phyloP scores from a whole-genome alignment of 2,329 filamentous ascomycete genomes.

The Nakataea oryzae region DNA sequence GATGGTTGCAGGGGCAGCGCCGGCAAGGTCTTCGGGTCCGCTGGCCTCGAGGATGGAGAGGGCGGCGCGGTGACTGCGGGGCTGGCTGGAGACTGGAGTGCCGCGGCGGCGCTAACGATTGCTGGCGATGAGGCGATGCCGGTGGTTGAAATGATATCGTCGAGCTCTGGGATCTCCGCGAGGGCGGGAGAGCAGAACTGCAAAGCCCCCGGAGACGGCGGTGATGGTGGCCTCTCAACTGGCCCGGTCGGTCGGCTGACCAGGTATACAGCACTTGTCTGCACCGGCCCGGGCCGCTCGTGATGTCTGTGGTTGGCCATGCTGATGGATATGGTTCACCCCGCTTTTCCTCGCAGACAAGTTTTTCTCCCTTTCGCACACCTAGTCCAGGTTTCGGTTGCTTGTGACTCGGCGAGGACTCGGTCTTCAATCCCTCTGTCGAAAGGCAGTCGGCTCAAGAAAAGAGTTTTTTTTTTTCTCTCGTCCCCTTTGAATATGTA shows the following conservation, averaged over 20 bases:
- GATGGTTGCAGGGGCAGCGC: constrained; percentile 8
- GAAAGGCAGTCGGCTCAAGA: no score
- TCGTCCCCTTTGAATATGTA: no score
- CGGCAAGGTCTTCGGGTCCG: neutral
- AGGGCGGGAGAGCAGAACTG: constrained; percentile 24
- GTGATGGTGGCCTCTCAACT: constrained; percentile 35
- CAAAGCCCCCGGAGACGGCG: constrained; percentile 32
- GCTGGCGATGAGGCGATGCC: neutral
- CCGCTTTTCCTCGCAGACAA: no score
- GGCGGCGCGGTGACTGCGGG: constrained; percentile 7
- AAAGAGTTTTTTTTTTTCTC: no score
- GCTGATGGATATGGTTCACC: neutral
- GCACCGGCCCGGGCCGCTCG: constrained; percentile 21
- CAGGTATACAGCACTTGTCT: constrained; percentile 40
- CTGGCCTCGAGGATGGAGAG: constrained; percentile 4
- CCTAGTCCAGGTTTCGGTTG: no score
- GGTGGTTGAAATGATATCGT: constrained; percentile 11
- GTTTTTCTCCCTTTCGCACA: no score
- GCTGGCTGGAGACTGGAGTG: constrained; percentile 2
- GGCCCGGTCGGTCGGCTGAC: constrained; percentile 25
- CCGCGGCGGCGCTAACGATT: neutral
- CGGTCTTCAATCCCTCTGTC: no score
- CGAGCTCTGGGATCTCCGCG: constrained; percentile 16
- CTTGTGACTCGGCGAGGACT: no score
- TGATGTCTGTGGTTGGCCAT: neutral